Evolutionary conservation across 495 filamentous ascomycete genomes (phyloP).

Genomic region (Penicillium pulvis): DNA sequence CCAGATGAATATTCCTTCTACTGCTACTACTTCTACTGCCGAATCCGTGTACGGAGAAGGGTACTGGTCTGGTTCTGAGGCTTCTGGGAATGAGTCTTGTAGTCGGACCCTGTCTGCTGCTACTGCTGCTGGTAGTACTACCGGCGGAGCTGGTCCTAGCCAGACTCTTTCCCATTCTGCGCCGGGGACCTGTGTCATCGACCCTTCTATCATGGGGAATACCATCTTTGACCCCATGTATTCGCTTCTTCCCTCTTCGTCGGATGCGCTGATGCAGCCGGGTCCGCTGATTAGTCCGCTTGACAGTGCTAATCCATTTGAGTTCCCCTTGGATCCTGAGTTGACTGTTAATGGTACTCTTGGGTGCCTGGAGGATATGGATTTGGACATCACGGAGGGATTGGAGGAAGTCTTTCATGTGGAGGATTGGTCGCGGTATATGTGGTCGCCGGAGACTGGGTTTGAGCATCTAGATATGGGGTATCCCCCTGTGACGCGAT

Average conservation of each 20-base stretch:
- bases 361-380: conserved; percentile 27
- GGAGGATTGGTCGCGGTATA: conserved; percentile 36
- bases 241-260: conserved; percentile 16
- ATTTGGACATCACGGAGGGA: conserved; percentile 26
- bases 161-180: conserved; percentile 15
- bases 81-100: conserved; percentile 13
- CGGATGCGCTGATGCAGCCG: conserved; percentile 11
- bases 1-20: background rate
- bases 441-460: conserved; percentile 34
- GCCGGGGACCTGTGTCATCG: conserved; percentile 6
- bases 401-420: conserved; percentile 28
- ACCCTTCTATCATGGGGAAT: conserved; percentile 12
- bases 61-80: conserved; percentile 29
- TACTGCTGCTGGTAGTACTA: background rate
- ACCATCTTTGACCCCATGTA: conserved; percentile 26
- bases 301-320: conserved; percentile 24
- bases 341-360: conserved; percentile 21
- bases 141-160: background rate
- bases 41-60: background rate
- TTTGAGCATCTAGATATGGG: conserved; percentile 33
- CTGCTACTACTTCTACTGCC: background rate
- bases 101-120: background rate
- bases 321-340: conserved; percentile 26
- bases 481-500: conserved; percentile 18
- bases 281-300: conserved; percentile 25